A percentile compares a stretch with the other conserved stretches of the same genome.
Conservation (phyloP, 2,329 filamentous ascomycete species). For the Alternaria gansuensis region DNA sequence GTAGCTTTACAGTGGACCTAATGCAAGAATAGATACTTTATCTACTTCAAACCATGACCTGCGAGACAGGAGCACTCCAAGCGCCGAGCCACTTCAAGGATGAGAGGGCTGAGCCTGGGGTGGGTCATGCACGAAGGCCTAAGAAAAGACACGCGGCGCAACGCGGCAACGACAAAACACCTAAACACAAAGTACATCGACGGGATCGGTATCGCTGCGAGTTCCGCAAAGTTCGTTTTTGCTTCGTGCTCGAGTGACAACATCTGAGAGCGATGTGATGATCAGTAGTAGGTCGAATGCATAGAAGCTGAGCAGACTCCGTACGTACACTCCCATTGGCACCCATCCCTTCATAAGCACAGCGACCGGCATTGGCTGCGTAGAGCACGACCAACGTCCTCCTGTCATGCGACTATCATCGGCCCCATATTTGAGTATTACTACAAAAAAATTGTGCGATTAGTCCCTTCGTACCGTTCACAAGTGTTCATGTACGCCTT, state of each 20-base stretch:
- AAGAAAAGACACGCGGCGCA: slow-evolving; percentile 15
- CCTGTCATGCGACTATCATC: background rate
- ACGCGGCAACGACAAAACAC: background rate
- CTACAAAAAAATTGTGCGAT: background rate
- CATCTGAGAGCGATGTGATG: background rate
- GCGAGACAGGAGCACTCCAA: background rate
- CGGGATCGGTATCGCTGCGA: background rate
- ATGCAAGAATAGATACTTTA: slow-evolving; percentile 11
- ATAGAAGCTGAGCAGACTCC: background rate
- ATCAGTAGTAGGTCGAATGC: background rate
- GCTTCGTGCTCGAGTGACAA: background rate
- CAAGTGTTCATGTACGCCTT: slow-evolving; percentile 8
- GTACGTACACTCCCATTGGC: background rate
- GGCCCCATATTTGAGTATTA: no score
- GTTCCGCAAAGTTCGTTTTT: background rate
- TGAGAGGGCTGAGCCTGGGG: background rate
- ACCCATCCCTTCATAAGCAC: background rate
- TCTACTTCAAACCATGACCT: background rate
- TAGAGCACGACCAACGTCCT: background rate
- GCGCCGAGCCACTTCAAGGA: slow-evolving; percentile 2
- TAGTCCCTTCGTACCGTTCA: slow-evolving; percentile 1
- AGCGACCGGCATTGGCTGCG: background rate
- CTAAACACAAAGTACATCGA: background rate
- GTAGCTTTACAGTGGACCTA: background rate
- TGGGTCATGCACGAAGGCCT: slow-evolving; percentile 12